phyloP scores from a whole-genome alignment of 768 basidiomycete genomes.

The Leccinum boreale region DNA sequence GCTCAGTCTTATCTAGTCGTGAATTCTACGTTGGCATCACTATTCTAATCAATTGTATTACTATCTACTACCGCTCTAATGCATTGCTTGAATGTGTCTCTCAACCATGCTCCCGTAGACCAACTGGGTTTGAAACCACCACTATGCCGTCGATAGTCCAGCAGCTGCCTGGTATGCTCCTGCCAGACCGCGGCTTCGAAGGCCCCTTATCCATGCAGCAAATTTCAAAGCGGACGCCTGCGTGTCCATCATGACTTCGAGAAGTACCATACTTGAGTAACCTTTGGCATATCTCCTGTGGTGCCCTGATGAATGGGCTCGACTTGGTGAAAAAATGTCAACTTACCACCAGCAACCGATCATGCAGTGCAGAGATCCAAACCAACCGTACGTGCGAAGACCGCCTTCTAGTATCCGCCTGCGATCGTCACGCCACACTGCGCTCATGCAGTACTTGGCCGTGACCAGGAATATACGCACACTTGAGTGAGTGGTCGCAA shows the following conservation, averaged over 20 bases:
- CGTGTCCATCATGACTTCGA: constrained; percentile 64
- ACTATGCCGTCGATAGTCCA: constrained; percentile 44
- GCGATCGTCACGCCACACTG: constrained; percentile 74
- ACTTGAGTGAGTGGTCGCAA: constrained; percentile 85
- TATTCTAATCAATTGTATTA: neutral
- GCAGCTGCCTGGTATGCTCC: constrained; percentile 73
- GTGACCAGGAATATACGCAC: constrained; percentile 89
- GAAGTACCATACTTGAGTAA: constrained; percentile 47
- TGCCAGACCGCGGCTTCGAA: constrained; percentile 53
- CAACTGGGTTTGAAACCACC: neutral
- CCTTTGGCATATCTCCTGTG: constrained; percentile 57
- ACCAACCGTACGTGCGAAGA: constrained; percentile 40
- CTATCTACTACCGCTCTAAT: constrained; percentile 5
- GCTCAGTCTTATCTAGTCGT: neutral
- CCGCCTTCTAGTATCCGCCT: constrained; percentile 49
- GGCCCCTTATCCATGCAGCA: constrained; percentile 63
- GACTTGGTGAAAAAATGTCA: neutral
- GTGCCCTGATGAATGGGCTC: constrained; percentile 1
- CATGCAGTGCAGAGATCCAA: constrained; percentile 48
- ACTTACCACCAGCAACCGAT: constrained; percentile 76
- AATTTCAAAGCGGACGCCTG: constrained; percentile 53
- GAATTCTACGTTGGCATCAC: neutral
- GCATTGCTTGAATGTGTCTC: neutral
- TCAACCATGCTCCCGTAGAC: neutral
- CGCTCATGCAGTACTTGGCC: constrained; percentile 80